A percentile compares a stretch with the other conserved stretches of the same genome.
Evolutionary conservation across 140 eudicot genomes (phyloP).

Genomic region (Cichorium intybus): DNA sequence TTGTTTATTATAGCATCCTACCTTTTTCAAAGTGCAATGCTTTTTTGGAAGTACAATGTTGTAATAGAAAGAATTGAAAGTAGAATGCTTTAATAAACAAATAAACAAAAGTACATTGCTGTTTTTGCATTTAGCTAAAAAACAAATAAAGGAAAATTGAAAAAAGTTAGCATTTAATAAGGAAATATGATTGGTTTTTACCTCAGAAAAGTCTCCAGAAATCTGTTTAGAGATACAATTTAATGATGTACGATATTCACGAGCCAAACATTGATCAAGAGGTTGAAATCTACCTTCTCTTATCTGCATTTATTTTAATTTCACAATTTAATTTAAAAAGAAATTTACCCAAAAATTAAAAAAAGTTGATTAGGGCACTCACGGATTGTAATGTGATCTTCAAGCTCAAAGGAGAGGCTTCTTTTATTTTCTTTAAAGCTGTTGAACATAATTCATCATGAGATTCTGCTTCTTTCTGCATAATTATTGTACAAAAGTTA

Average conservation of each 20-base stretch:
- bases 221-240: conserved; percentile 58
- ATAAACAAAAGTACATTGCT: too few species aligned
- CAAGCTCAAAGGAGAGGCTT: conserved; percentile 90
- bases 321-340: background rate
- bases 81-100: too few species aligned
- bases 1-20: too few species aligned
- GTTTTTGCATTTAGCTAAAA: too few species aligned
- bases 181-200: conserved; percentile 13
- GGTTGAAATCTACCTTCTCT: conserved; percentile 87
- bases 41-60: too few species aligned
- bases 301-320: conserved; percentile 52
- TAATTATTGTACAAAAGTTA: conserved; percentile 6
- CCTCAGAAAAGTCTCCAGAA: conserved; percentile 83
- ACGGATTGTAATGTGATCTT: conserved; percentile 89
- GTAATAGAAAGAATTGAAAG: too few species aligned
- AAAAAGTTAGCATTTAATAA: too few species aligned
- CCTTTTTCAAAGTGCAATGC: too few species aligned
- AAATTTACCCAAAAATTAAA: background rate
- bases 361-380: conserved; percentile 24
- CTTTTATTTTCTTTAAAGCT: conserved; percentile 58
- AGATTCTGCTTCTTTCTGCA: conserved; percentile 40
- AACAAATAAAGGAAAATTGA: too few species aligned
- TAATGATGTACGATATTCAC: conserved; percentile 65
- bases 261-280: conserved; percentile 74
- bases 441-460: conserved; percentile 48